Percentiles rank a stretch among this genome's conserved stretches.
These are phyloP conservation scores for Bombardia bombarda DNA, from an alignment of 495 filamentous ascomycete species.

Conservation along the genomic window DNA sequence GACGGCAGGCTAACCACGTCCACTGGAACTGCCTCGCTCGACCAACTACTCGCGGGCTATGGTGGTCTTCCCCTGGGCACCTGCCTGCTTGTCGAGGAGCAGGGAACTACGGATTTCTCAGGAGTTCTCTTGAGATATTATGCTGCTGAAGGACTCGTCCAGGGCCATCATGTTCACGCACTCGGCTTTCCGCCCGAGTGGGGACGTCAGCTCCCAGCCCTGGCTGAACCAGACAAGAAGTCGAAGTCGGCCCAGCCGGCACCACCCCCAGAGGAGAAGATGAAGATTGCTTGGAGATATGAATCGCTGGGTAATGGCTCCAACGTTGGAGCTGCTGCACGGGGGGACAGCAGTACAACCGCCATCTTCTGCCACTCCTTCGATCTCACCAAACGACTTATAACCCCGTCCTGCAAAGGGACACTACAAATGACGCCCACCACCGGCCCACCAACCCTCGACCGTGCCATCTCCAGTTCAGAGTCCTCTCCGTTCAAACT, in stretches of 20 bases:
- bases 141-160: constrained; percentile 86
- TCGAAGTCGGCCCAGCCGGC: constrained; percentile 31
- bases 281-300: constrained; percentile 99
- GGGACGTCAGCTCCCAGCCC: constrained; percentile 73
- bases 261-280: constrained; percentile 52
- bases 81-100: constrained; percentile 77
- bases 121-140: constrained; percentile 80
- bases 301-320: constrained; percentile 61
- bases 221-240: constrained; percentile 44
- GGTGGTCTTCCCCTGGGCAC: constrained; percentile 79
- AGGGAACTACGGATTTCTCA: constrained; percentile 89
- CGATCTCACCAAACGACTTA: constrained; percentile 79
- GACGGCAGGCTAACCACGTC: constrained; percentile 87
- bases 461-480: constrained; percentile 2
- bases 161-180: constrained; percentile 82
- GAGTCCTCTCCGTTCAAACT: constrained; percentile 56
- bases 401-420: constrained; percentile 42
- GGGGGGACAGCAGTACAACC: constrained; percentile 33
- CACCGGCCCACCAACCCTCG: constrained; percentile 21
- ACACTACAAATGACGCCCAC: constrained; percentile 36
- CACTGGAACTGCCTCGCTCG: constrained; percentile 78
- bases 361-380: constrained; percentile 75
- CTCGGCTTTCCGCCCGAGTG: constrained; percentile 72
- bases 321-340: constrained; percentile 41
- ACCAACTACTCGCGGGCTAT: constrained; percentile 80